Percentiles rank a stretch among this genome's conserved stretches.
These are phyloP conservation scores for Cladosporium halotolerans DNA, from an alignment of 2,329 filamentous ascomycete genomes.

Conservation along the genomic window DNA sequence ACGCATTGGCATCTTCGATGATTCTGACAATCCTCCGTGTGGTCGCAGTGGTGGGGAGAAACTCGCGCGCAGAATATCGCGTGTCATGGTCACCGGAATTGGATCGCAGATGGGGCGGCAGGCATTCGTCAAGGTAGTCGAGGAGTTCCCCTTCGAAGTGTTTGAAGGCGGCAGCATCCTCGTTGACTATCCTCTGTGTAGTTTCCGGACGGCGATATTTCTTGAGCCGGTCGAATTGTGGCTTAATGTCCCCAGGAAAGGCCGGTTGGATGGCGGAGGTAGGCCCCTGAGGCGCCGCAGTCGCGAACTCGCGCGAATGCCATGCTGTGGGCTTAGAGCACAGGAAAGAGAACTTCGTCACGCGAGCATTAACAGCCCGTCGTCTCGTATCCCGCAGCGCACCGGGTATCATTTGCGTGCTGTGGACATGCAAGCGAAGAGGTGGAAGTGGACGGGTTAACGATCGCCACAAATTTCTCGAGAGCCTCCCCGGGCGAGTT, in stretches of 20 bases:
- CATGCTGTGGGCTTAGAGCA: conserved; percentile 9
- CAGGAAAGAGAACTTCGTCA: conserved; percentile 9
- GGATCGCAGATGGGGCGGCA: conserved; percentile 30
- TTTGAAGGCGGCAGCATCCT: too few species aligned
- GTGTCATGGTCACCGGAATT: neutral
- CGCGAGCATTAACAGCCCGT: conserved; percentile 5
- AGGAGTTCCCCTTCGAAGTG: neutral
- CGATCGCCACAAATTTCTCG: conserved; percentile 6
- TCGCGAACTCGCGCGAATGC: neutral
- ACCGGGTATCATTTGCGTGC: conserved; percentile 9
- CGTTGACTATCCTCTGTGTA: too few species aligned
- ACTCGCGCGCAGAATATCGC: too few species aligned
- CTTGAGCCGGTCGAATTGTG: too few species aligned
- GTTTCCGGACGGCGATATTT: too few species aligned
- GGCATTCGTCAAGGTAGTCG: conserved; percentile 29
- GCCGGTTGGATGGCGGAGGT: neutral
- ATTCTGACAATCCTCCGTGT: too few species aligned
- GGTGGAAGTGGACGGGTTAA: neutral
- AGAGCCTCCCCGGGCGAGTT: too few species aligned
- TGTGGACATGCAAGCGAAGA: neutral
- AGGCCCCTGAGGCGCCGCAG: conserved; percentile 4
- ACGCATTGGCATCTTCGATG: neutral
- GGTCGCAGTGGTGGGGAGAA: too few species aligned
- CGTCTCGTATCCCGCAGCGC: conserved; percentile 7
- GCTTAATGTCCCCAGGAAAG: too few species aligned